Base-by-base conservation (phyloP, 2,329 filamentous ascomycete species). In the Rhinocladiella similis region DNA sequence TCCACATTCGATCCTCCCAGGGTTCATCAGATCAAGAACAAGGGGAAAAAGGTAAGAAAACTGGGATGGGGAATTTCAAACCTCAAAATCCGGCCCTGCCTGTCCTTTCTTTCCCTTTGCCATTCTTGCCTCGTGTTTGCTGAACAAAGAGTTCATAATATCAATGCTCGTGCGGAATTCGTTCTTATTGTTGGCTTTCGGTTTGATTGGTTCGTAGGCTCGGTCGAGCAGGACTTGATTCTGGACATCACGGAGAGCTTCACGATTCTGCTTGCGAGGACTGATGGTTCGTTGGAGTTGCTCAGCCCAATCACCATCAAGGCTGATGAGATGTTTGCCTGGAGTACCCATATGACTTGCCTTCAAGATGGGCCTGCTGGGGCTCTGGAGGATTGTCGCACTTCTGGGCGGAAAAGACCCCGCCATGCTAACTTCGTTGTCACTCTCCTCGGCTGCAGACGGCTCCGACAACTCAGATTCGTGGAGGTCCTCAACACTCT, bases 221-320 rank as follows among this genome's bases (percentile, higher is more conserved):
- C 73, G 74, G 62, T 78, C 76, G 60, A 80, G 78, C 47, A 85
- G 78, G 25, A 80, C 79, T 57, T 83, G 81, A 39, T 77, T 79
- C 65, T 86, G 88, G 74, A 75, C 87, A 77, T 80, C 86, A 74
- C 75, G 80, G 33, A 94, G 78, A 25, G 87, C 87, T 57, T 83
- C 80, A 61, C 93, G 89, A 75, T 97, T 89, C 68, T 94, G 88
- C 77, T 97, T 97, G 69, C 90, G 86, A 5, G 94, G 93, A 68
- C 91, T 96, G 65, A 97, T 91, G 5, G 94, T 97, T 64, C 91
- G 91, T 71, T 91, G 90, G 62, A 99, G 80, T 77, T 97, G 92
- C 65, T 94, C 89, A 65, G 91, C 88, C 94, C 94, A 99, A 70
- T 96, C 89, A 57, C 92, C 90, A 52, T 87, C 89, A 62, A 83